A percentile compares a stretch with the other conserved stretches of the same genome.
Conservation (phyloP, 306 rosid genomes). For the Parietaria judaica region DNA sequence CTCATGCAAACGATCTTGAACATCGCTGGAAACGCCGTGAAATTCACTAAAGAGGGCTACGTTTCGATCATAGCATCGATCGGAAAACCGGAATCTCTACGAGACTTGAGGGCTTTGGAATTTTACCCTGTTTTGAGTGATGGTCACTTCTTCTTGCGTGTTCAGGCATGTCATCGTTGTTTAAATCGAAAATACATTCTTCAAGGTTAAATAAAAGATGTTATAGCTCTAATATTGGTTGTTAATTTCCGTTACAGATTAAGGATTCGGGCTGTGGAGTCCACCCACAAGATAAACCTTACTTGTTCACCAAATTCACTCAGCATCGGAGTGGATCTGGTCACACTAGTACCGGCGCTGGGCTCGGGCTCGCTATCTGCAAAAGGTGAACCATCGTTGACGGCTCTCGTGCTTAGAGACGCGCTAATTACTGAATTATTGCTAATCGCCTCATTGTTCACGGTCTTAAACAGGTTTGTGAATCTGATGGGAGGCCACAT, state of each 20-base stretch:
- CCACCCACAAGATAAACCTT: slow-evolving; percentile 63
- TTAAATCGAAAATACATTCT: background rate
- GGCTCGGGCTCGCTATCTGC: slow-evolving; percentile 92
- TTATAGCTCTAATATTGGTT: background rate
- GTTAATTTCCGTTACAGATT: slow-evolving; percentile 38
- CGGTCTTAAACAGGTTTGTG: slow-evolving; percentile 57
- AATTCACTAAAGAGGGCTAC: slow-evolving; percentile 78
- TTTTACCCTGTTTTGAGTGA: slow-evolving; percentile 58
- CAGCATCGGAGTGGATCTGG: slow-evolving; percentile 48
- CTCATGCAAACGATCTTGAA: slow-evolving; percentile 71
- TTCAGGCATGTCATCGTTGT: slow-evolving; percentile 41
- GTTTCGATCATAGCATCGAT: slow-evolving; percentile 67
- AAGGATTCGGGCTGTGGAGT: slow-evolving; percentile 90
- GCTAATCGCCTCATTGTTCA: background rate
- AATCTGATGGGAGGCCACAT: slow-evolving; percentile 93
- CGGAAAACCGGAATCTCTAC: slow-evolving; percentile 62
- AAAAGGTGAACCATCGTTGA: slow-evolving; percentile 41
- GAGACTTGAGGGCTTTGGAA: slow-evolving; percentile 72
- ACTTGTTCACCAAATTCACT: slow-evolving; percentile 63
- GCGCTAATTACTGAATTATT: too few relatives aligned
- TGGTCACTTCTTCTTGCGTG: slow-evolving; percentile 56
- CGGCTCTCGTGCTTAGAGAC: too few relatives aligned
- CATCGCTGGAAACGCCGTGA: slow-evolving; percentile 78
- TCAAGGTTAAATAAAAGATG: too few relatives aligned
- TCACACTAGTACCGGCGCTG: slow-evolving; percentile 46